These are phyloP conservation scores for Neurospora cerealis DNA, from an alignment of 495 filamentous ascomycete genomes.

Conservation along the genomic window DNA sequence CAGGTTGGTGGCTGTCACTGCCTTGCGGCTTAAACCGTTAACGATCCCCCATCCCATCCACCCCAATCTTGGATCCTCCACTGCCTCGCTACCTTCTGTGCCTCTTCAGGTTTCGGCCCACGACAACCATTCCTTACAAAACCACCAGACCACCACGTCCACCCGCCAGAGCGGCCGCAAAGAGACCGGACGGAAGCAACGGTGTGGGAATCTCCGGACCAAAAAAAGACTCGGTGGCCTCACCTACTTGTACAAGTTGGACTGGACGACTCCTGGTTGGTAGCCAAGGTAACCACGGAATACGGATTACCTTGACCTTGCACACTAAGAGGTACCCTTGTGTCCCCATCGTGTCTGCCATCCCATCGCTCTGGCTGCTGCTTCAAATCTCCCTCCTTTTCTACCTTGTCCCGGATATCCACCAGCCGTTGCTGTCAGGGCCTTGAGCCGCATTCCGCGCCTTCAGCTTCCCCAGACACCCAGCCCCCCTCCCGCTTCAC, in stretches of 20 bases:
- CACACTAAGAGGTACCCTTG: not conserved
- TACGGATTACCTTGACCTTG: not conserved
- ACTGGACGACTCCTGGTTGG: not conserved
- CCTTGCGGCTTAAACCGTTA: not conserved
- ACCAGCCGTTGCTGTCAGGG: not conserved
- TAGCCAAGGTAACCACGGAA: not conserved
- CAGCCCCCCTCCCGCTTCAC: slow-evolving; percentile 7
- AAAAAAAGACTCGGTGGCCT: not conserved
- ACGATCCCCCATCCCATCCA: not conserved
- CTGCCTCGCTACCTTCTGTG: not conserved
- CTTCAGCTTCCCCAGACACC: slow-evolving; percentile 1
- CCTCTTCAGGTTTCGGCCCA: not conserved
- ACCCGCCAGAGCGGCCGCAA: not conserved
- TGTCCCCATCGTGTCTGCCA: not conserved
- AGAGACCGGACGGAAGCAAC: not conserved
- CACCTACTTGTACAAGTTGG: not conserved
- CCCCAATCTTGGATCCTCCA: not conserved
- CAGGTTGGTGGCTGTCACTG: not conserved
- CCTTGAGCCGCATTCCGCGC: not conserved
- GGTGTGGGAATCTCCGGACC: not conserved
- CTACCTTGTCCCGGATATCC: not conserved
- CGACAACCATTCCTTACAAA: not conserved
- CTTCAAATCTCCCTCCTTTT: not conserved
- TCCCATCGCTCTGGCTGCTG: not conserved
- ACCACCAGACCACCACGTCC: not conserved